Percentiles rank a stretch among this genome's conserved stretches.
These are phyloP conservation scores for Rhodotorula sp. DNA, from an alignment of 1,284 basidiomycete genomes.

Conservation along the genomic window DNA sequence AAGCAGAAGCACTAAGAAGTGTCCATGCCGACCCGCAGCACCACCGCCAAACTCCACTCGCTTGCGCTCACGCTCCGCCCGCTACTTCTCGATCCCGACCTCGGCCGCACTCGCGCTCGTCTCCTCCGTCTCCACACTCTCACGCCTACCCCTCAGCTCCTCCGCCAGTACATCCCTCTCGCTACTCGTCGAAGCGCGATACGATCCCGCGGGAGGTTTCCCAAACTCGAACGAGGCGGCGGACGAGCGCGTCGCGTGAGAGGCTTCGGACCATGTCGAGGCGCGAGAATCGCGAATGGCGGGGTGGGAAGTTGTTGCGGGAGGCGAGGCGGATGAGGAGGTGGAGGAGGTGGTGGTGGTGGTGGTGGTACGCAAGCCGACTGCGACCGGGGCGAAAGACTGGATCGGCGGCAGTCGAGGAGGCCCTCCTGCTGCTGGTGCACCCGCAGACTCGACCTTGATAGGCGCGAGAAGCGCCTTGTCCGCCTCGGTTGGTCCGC, in stretches of 20 bases:
- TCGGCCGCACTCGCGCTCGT: constrained; percentile 2
- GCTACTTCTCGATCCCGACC: no score
- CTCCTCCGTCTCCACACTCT: constrained; percentile 9
- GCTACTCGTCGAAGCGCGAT: not conserved
- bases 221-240: constrained; percentile 11
- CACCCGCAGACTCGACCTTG: not conserved
- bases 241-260: constrained; percentile 7
- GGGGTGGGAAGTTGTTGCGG: constrained; percentile 44
- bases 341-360: constrained; percentile 48
- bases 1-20: no score
- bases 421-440: not conserved
- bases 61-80: constrained; percentile 1
- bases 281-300: constrained; percentile 43
- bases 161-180: not conserved
- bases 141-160: not conserved
- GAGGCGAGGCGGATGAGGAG: constrained; percentile 45
- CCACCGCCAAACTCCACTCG: not conserved
- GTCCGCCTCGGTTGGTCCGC: constrained; percentile 26
- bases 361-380: constrained; percentile 43
- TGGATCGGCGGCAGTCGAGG: constrained; percentile 24
- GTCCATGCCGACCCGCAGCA: no score
- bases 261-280: not conserved
- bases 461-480: constrained; percentile 31
- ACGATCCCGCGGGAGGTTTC: not conserved
- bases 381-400: constrained; percentile 19